Percentiles rank a stretch among this genome's conserved stretches.
phyloP scores from a whole-genome alignment of 768 basidiomycete species.

The Cystoderma amianthinum region DNA sequence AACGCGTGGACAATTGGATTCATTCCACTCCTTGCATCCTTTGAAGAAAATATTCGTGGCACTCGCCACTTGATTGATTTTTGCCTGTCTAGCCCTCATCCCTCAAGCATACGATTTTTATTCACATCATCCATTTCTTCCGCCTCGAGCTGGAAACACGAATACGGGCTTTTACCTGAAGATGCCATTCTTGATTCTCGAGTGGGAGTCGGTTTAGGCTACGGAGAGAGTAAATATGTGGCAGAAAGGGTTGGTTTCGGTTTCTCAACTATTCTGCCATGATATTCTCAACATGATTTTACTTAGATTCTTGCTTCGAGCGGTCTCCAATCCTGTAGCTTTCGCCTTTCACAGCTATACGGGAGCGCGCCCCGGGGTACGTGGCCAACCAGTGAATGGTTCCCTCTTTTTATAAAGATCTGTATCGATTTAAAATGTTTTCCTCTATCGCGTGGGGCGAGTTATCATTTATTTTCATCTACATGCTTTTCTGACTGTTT shows the following conservation, averaged over 20 bases:
- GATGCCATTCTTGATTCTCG: neutral
- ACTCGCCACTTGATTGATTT: slow-evolving; percentile 18
- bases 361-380: slow-evolving; percentile 31
- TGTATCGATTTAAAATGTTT: slow-evolving; percentile 19
- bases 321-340: slow-evolving; percentile 16
- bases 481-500: neutral
- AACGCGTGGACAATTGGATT: slow-evolving; percentile 39
- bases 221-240: neutral
- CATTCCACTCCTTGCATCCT: slow-evolving; percentile 42
- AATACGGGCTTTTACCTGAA: neutral
- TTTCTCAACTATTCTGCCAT: neutral
- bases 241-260: neutral
- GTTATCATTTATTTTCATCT: too few relatives aligned
- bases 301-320: slow-evolving; percentile 31
- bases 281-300: neutral
- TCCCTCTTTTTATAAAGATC: slow-evolving; percentile 33
- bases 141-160: neutral
- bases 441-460: slow-evolving; percentile 23
- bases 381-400: slow-evolving; percentile 40
- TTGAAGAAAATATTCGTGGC: slow-evolving; percentile 41
- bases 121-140: neutral
- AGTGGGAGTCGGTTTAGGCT: neutral
- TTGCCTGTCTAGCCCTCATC: neutral
- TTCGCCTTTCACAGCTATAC: slow-evolving; percentile 40
- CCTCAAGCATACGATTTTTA: neutral